Evolutionary conservation across 176 grass and related monocot species (phyloP), one percentile per base, ranked within the genome.

Genomic region (Tuctoria greenei): DNA sequence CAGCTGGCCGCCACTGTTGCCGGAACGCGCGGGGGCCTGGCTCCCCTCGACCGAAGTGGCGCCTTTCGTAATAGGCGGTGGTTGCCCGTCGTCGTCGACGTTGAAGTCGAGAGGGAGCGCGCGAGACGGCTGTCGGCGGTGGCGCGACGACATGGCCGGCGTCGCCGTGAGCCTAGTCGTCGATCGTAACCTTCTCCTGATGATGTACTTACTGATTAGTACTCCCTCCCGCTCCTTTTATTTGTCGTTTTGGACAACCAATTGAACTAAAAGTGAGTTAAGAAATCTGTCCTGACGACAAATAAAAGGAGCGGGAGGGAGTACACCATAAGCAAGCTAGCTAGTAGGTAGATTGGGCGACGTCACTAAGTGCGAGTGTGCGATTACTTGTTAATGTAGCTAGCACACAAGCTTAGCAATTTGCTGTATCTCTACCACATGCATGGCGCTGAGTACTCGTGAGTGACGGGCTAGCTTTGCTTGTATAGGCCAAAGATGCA

Each of bases 51-150:
- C 1, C 18, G 50, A 18, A 49, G 47, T 18, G 46, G n/a, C 34
- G 44, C 15, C 75, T 64, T 84, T 80, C 4, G 46, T 50, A 4
- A 13, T 49, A 57, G 45, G 43, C 11, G 43, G 28, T n/a, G 64
- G 18, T 10, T 45, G 36, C 37, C 26, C 45, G 17, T 69, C 72
- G 39, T 36, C 37, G 67, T 59, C 70, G 37, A 39, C 54, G 67
- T 1, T 71, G 81, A 84, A 84, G 49, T 84, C 81, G 10, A 84
- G 59, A 26, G 66, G 81, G 8, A 88, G 71, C 1, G 86, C 76
- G 8, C 81, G 71, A 5, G 86, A 88, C 3, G 81, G 76, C 71
- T 76, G 86, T n/a, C 86, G 75, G 21, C 81, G 58, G 31, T 88
- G 86, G 65, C 86, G 76, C n/a, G n/a, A n/a, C 39, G 86, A 84